Evolutionary conservation across 2,329 filamentous ascomycete species (phyloP).

Genomic region (Venturia nashicola): DNA sequence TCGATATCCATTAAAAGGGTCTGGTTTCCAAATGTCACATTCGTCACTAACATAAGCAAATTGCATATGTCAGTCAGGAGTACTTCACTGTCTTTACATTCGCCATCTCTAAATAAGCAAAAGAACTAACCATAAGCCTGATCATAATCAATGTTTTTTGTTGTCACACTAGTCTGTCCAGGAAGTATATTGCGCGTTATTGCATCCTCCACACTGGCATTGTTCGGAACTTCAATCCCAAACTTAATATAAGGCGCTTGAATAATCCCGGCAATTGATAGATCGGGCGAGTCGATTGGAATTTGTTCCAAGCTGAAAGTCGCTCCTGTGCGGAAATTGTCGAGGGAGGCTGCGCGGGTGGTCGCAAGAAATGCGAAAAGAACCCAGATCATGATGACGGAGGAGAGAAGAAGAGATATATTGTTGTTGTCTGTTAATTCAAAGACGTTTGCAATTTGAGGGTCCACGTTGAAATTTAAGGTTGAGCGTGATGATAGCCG

Average conservation of each 20-base stretch:
- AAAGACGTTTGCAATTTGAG: not conserved
- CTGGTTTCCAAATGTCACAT: slow-evolving; percentile 48
- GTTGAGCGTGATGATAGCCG: not conserved
- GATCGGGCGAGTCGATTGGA: not conserved
- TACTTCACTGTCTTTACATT: not conserved
- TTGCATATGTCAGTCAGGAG: not conserved
- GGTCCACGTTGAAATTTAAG: not conserved
- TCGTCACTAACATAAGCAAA: not conserved
- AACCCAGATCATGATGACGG: not conserved
- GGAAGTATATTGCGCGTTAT: not conserved
- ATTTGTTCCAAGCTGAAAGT: not conserved
- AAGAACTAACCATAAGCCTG: not conserved
- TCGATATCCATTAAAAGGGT: slow-evolving; percentile 59
- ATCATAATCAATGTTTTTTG: not conserved
- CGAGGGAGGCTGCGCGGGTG: not conserved
- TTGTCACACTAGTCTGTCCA: not conserved
- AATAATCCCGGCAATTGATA: not conserved
- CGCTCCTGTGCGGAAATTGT: not conserved
- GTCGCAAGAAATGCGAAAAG: not conserved
- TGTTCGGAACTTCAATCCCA: not conserved
- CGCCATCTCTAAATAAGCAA: not conserved
- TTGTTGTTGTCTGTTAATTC: not conserved
- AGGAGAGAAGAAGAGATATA: not conserved
- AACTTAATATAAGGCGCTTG: not conserved
- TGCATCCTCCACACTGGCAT: not conserved